These are phyloP conservation scores for Botrytis galanthina DNA, from an alignment of 2,329 filamentous ascomycete genomes.

Conservation along the genomic window DNA sequence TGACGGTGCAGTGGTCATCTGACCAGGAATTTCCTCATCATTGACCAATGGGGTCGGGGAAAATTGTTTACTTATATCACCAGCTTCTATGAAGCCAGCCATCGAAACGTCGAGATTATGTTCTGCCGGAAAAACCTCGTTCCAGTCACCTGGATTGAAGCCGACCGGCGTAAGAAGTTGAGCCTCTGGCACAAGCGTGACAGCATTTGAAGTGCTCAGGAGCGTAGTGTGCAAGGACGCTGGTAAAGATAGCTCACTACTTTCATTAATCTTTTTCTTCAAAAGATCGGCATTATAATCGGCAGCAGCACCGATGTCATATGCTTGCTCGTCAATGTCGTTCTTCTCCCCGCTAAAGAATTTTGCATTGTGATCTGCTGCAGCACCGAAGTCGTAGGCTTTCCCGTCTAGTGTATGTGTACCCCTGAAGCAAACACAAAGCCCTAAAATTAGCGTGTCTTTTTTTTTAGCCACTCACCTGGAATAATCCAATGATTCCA, in stretches of 20 bases:
- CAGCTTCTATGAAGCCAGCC: neutral
- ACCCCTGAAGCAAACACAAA: too few species aligned
- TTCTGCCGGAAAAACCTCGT: neutral
- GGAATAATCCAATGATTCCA: neutral
- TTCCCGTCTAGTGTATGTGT: too few species aligned
- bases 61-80: too few species aligned
- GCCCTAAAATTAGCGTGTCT: neutral
- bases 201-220: neutral
- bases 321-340: neutral
- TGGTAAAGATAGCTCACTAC: neutral
- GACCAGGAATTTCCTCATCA: fast-evolving
- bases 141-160: neutral
- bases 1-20: neutral
- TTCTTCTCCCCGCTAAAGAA: neutral
- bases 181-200: neutral
- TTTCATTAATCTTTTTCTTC: too few species aligned
- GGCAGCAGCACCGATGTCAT: neutral
- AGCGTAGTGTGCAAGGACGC: neutral
- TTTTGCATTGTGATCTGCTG: neutral
- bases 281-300: neutral
- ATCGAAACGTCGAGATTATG: neutral
- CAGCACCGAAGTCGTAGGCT: neutral
- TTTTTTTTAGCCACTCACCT: neutral
- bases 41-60: neutral
- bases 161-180: fast-evolving